A percentile compares a stretch with the other conserved stretches of the same genome.
Conservation (phyloP, 495 filamentous ascomycete species). For the Penicillium mononematosum region DNA sequence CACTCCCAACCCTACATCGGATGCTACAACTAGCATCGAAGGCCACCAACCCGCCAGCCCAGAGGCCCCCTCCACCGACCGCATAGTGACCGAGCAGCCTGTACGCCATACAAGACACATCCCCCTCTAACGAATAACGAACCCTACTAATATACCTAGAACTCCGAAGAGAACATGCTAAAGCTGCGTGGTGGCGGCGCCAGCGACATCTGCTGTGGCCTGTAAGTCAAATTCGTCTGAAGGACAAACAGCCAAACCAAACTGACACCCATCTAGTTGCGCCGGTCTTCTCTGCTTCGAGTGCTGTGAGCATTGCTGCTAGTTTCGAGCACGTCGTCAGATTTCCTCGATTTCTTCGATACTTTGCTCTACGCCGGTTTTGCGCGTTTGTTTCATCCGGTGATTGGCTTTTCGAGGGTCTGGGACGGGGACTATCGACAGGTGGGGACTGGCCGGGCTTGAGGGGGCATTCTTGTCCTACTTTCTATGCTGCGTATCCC, state of each 20-base stretch:
- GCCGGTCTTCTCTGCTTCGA: conserved; percentile 47
- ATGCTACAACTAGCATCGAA: conserved; percentile 36
- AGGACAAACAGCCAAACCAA: not conserved
- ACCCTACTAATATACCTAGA: conserved; percentile 20
- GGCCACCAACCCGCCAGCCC: conserved; percentile 38
- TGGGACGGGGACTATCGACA: not conserved
- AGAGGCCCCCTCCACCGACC: conserved; percentile 29
- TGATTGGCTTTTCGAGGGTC: not conserved
- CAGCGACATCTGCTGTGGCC: conserved; percentile 46
- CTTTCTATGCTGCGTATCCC: not conserved
- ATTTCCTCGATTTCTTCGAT: not conserved
- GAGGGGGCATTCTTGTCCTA: not conserved
- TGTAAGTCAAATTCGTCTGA: conserved; percentile 32
- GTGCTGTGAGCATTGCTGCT: conserved; percentile 38
- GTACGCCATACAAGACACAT: conserved; percentile 21
- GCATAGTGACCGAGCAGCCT: conserved; percentile 37
- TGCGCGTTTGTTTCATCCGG: no score
- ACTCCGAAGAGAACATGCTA: conserved; percentile 39
- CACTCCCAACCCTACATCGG: conserved; percentile 27
- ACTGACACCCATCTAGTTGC: conserved; percentile 28
- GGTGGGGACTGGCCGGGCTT: not conserved
- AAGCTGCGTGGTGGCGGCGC: conserved; percentile 45
- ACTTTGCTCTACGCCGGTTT: not conserved
- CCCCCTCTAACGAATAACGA: not conserved
- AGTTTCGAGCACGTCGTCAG: not conserved